Conservation (phyloP, 768 basidiomycete genomes). For the Lactarius indigo region DNA sequence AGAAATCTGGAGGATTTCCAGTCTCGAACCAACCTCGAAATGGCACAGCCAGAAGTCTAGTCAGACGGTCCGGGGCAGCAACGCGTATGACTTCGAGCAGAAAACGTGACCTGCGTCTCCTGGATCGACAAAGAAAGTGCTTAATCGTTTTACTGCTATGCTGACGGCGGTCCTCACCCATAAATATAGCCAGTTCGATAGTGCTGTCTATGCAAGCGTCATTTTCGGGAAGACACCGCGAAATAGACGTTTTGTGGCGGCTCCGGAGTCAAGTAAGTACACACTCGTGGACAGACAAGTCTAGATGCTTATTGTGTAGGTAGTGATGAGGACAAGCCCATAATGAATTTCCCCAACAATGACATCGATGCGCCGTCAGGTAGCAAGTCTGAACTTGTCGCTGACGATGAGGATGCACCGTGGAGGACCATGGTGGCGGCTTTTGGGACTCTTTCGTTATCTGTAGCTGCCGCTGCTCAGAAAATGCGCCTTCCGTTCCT, state of each 20-base stretch:
- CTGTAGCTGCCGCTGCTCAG: constrained; percentile 6
- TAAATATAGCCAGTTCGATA: constrained; percentile 8
- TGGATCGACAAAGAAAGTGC: constrained; percentile 9
- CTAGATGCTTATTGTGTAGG: background rate
- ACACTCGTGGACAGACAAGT: background rate
- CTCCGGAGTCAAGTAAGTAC: constrained; percentile 10
- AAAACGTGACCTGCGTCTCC: constrained; percentile 2
- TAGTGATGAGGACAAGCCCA: background rate
- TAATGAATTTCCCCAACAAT: background rate
- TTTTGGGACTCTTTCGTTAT: constrained; percentile 18
- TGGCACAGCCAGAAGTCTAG: constrained; percentile 2
- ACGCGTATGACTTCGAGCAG: constrained; percentile 8
- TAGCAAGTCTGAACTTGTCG: background rate
- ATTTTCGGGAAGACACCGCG: constrained; percentile 7
- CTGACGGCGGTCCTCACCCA: background rate
- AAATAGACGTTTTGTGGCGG: background rate
- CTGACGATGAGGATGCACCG: background rate
- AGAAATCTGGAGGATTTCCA: background rate
- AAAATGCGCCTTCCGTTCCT: constrained; percentile 51
- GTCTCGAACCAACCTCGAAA: background rate
- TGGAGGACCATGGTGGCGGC: constrained; percentile 15
- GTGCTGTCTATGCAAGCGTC: constrained; percentile 6
- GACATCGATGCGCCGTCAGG: background rate
- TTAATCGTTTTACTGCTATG: background rate
- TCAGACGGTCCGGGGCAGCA: constrained; percentile 1